A percentile compares a stretch with the other conserved stretches of the same genome.
phyloP scores from a whole-genome alignment of 2,329 filamentous ascomycete genomes.

The Trematosphaeria pertusa region DNA sequence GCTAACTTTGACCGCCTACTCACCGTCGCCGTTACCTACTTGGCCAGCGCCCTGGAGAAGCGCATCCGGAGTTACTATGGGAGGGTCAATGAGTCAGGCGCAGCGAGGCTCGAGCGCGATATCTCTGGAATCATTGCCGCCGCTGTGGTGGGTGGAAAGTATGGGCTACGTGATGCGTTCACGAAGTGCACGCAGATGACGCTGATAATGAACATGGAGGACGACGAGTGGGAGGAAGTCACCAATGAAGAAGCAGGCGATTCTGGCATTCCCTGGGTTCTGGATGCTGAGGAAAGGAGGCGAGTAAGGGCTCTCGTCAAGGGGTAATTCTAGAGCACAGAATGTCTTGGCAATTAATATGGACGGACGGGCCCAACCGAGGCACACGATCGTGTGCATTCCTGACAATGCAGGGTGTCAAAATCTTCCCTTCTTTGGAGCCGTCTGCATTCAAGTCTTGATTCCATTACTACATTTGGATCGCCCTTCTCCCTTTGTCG shows the following conservation, averaged over 20 bases:
- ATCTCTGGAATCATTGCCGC: slow-evolving; percentile 74
- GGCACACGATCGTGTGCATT: no score
- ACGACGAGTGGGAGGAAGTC: slow-evolving; percentile 91
- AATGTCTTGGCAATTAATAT: slow-evolving; percentile 28
- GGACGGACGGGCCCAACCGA: slow-evolving; percentile 17
- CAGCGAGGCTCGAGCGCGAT: slow-evolving; percentile 83
- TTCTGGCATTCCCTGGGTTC: slow-evolving; percentile 72
- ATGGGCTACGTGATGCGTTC: slow-evolving; percentile 79
- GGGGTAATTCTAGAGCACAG: slow-evolving; percentile 16
- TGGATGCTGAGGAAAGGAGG: slow-evolving; percentile 75
- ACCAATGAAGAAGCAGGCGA: slow-evolving; percentile 55
- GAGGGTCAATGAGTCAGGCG: slow-evolving; percentile 80
- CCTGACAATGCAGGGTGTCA: no score
- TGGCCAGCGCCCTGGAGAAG: slow-evolving; percentile 84
- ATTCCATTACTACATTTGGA: no score
- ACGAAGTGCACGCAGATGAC: slow-evolving; percentile 78
- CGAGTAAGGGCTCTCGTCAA: slow-evolving; percentile 73
- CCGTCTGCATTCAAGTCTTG: no score
- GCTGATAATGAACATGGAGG: slow-evolving; percentile 91
- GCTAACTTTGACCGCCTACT: slow-evolving; percentile 79
- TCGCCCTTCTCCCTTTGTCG: neutral
- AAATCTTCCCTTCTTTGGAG: no score
- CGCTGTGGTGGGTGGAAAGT: slow-evolving; percentile 72
- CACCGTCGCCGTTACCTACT: slow-evolving; percentile 73
- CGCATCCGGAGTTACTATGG: slow-evolving; percentile 82